Evolutionary conservation across 306 rosid species (phyloP), one percentile per base, ranked within the genome.

Genomic region (Glycyrrhiza uralensis): DNA sequence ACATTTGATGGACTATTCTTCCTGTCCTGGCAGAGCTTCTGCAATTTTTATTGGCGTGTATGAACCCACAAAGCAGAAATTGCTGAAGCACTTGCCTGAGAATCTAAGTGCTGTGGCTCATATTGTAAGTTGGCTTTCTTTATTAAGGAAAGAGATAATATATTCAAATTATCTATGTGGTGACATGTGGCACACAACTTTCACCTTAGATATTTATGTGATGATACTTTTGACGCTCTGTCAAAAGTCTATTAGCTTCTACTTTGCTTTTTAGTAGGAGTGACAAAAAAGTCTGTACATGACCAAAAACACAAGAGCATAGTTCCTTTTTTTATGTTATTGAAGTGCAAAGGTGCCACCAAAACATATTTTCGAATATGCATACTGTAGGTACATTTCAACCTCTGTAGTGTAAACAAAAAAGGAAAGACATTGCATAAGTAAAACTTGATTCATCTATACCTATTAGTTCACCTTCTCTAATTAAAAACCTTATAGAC

Each of bases 41-140:
- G 97, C 97, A 8, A 46, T 91, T 72, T 91, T 89, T 75, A 68
- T 88, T 60, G 97, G 97, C 62, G 91, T 88, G 14, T 91, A 91
- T 79, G 97, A 91, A 70, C 96, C 97, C 36, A 65, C 86, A 18
- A 91, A 91, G 85, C 92, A 79, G 74, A 84, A 75, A 70, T 58
- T 91, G 77, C 80, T 91, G 41, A 64, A 65, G 54, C 71, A 84
- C 15, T 76, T 91, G 26, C 97, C 97, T 13, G 91, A 85, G 54
- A 82, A 84, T 74, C 82, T 91, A 73, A 91, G 86, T 3, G 96
- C 89, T 15, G 55, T 89, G 71, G 97, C 91, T 74, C 96, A 91
- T 71, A 41, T 91, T 87, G 93, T 91, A 87, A 76, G 91, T 77
- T 49, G 22, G 15, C 77, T 79, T 66, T 35, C 11, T 35, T 63